Conservation (phyloP, 2,329 filamentous ascomycete genomes). For the Dactylellina haptotyla region DNA sequence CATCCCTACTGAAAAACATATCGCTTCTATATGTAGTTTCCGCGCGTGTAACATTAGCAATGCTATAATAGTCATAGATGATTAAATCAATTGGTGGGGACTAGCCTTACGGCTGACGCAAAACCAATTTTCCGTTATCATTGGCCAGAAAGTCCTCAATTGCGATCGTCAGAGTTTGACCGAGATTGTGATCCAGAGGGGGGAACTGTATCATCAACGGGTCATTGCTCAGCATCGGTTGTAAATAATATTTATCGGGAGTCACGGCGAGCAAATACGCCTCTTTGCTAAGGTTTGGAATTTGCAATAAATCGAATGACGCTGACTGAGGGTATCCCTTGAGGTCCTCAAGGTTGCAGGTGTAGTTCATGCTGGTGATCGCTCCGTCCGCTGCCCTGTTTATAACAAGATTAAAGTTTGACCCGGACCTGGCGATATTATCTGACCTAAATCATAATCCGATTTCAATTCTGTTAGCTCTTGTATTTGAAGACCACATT, state of each 20-base stretch:
- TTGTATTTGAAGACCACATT: not conserved
- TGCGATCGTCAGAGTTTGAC: not conserved
- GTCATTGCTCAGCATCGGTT: not conserved
- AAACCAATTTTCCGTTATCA: not conserved
- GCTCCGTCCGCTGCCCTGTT: not conserved
- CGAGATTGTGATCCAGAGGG: not conserved
- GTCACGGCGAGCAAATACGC: not conserved
- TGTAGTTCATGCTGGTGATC: not conserved
- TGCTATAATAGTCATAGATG: not conserved
- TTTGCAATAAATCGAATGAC: not conserved
- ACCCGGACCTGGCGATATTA: not conserved
- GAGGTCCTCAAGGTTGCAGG: not conserved
- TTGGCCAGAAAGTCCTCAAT: not conserved
- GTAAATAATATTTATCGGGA: not conserved
- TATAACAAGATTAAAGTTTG: not conserved
- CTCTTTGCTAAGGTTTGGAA: not conserved
- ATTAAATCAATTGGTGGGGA: not conserved
- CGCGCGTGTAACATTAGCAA: not conserved
- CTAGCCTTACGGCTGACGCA: not conserved
- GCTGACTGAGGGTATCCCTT: not conserved
- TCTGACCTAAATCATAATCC: not conserved
- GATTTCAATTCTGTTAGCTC: not conserved
- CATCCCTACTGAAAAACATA: not conserved
- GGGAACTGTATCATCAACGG: not conserved
- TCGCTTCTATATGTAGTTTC: not conserved